A percentile compares a stretch with the other conserved stretches of the same genome.
Evolutionary conservation across 2,329 filamentous ascomycete genomes (phyloP).

Genomic region (Trichoderma simmonsii): DNA sequence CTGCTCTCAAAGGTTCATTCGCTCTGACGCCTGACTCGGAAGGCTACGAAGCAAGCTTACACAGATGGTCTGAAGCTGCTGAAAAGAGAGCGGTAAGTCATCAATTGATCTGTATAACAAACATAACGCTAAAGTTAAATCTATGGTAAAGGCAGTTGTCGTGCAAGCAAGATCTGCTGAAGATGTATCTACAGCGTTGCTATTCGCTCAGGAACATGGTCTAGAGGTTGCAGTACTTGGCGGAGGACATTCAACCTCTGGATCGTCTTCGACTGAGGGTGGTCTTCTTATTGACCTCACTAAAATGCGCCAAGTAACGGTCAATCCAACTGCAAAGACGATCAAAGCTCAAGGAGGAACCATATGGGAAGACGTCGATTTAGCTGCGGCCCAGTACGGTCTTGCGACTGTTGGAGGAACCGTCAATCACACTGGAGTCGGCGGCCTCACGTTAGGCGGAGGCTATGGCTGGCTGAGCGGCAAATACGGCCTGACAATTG

Average conservation of each 20-base stretch:
- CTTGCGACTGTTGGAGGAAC: neutral
- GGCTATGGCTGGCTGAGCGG: neutral
- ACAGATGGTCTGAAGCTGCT: neutral
- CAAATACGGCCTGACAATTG: neutral
- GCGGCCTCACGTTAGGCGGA: neutral
- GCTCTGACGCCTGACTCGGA: neutral
- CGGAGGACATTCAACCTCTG: neutral
- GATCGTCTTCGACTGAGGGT: neutral
- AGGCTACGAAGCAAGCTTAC: neutral
- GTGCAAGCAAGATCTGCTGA: neutral
- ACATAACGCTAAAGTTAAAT: neutral
- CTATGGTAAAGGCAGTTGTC: neutral
- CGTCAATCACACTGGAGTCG: neutral
- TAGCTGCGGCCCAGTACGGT: neutral
- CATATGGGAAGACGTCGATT: neutral
- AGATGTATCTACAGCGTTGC: neutral
- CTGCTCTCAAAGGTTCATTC: neutral
- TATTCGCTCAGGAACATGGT: neutral
- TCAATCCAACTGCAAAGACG: neutral
- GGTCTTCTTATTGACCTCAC: neutral
- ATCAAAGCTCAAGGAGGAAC: neutral
- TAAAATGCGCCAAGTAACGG: neutral
- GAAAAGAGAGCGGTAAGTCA: neutral
- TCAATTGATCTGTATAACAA: neutral
- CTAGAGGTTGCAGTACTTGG: neutral